Conservation (phyloP, 495 filamentous ascomycete genomes). For the Neurospora terricola region DNA sequence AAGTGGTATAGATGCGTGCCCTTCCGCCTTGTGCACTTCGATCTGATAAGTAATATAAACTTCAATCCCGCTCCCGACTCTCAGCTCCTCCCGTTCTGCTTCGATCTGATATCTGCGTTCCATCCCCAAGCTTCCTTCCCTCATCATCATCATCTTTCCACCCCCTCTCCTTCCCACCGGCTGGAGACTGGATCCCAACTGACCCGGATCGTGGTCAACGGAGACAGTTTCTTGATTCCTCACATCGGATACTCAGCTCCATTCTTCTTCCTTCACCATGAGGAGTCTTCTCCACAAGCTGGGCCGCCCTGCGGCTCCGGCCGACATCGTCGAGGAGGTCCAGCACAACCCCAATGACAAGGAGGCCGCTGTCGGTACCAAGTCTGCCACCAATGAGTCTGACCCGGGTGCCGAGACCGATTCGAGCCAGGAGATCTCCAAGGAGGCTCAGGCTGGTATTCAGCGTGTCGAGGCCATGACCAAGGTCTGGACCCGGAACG, state of each 20-base stretch:
- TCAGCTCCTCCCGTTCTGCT: not conserved
- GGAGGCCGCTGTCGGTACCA: slow-evolving; percentile 4
- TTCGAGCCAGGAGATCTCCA: slow-evolving; percentile 13
- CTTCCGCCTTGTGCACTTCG: not conserved
- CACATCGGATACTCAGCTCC: not conserved
- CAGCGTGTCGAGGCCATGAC: slow-evolving; percentile 19
- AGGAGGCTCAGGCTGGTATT: slow-evolving; percentile 14
- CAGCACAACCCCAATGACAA: slow-evolving; percentile 12
- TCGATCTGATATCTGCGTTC: not conserved
- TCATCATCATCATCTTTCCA: not conserved
- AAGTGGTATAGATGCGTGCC: not conserved
- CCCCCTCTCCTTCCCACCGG: not conserved
- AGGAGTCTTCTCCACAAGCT: slow-evolving; percentile 1
- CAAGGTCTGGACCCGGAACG: slow-evolving; percentile 15
- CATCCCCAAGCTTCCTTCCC: not conserved
- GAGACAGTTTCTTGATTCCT: not conserved
- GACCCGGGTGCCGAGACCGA: slow-evolving; percentile 3
- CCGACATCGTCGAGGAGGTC: slow-evolving; percentile 9
- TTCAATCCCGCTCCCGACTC: not conserved
- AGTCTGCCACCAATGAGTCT: not conserved
- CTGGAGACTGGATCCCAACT: not conserved
- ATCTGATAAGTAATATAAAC: not conserved
- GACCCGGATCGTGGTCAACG: not conserved
- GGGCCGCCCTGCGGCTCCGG: not conserved
- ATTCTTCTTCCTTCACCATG: not conserved